Conservation (phyloP, 768 basidiomycete species). For the Kwoniella sp. region DNA sequence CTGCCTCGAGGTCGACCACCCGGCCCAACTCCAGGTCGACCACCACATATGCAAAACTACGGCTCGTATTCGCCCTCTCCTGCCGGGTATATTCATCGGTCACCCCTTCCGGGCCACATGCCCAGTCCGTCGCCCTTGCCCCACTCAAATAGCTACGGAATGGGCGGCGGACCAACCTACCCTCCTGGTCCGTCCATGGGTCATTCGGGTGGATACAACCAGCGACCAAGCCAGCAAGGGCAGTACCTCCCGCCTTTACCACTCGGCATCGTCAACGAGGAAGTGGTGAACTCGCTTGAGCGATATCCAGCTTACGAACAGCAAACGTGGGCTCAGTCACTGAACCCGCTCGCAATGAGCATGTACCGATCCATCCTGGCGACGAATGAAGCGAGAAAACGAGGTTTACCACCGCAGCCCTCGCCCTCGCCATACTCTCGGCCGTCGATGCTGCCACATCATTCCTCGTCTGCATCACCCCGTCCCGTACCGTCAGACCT, state of each 20-base stretch:
- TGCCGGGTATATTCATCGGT: neutral
- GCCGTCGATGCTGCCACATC: no score
- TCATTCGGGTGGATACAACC: no score
- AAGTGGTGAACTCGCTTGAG: conserved; percentile 35
- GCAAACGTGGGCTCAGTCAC: conserved; percentile 32
- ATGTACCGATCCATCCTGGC: conserved; percentile 36
- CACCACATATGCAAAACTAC: neutral
- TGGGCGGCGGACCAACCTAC: no score
- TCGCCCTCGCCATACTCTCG: conserved; percentile 1
- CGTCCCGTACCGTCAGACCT: no score
- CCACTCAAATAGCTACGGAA: no score
- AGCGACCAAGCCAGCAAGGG: no score
- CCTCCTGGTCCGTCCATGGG: no score
- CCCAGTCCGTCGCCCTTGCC: no score
- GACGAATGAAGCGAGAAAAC: conserved; percentile 22
- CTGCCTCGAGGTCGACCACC: no score
- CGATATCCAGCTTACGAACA: conserved; percentile 40
- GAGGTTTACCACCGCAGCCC: neutral
- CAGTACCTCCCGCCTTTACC: conserved; percentile 36
- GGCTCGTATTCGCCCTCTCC: neutral
- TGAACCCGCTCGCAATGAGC: conserved; percentile 23
- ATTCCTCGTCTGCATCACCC: no score
- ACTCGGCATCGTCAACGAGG: conserved; percentile 35
- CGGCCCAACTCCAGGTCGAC: no score
- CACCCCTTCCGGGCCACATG: neutral